Conservation (phyloP, 75 land plant species). For the Sequoiadendron giganteum region DNA sequence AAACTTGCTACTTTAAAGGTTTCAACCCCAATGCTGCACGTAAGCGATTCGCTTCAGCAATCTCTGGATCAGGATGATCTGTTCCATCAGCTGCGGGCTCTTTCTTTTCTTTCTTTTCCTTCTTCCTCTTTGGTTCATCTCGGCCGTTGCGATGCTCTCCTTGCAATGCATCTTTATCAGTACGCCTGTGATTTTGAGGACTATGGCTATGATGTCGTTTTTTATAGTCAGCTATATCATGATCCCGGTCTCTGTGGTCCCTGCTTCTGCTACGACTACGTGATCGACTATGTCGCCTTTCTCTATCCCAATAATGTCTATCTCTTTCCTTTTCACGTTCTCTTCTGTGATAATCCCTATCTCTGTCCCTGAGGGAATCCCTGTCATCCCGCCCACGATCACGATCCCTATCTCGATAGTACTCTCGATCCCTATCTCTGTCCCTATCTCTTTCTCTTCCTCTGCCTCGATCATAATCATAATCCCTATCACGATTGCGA, state of each 20-base stretch:
- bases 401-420: constrained; percentile 38
- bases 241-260: constrained; percentile 66
- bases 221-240: constrained; percentile 47
- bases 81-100: constrained; percentile 83
- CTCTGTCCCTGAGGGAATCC: constrained; percentile 37
- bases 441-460: constrained; percentile 45
- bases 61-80: constrained; percentile 93
- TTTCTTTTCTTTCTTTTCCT: constrained; percentile 70
- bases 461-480: constrained; percentile 37
- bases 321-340: constrained; percentile 41
- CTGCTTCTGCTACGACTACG: constrained; percentile 70
- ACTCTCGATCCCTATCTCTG: constrained; percentile 41
- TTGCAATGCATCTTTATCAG: constrained; percentile 35
- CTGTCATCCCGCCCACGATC: constrained; percentile 35
- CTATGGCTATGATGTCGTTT: constrained; percentile 69
- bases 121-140: constrained; percentile 64
- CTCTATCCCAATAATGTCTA: constrained; percentile 47
- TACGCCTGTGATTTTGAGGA: constrained; percentile 42
- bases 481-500: constrained; percentile 46
- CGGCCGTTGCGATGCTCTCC: constrained; percentile 43
- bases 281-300: constrained; percentile 52
- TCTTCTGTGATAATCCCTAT: constrained; percentile 46
- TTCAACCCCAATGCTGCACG: constrained; percentile 88
- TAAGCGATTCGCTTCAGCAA: constrained; percentile 84
- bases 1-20: constrained; percentile 49